Conservation (phyloP, 148 eudicot species). For the Fagopyrum homotropicum region DNA sequence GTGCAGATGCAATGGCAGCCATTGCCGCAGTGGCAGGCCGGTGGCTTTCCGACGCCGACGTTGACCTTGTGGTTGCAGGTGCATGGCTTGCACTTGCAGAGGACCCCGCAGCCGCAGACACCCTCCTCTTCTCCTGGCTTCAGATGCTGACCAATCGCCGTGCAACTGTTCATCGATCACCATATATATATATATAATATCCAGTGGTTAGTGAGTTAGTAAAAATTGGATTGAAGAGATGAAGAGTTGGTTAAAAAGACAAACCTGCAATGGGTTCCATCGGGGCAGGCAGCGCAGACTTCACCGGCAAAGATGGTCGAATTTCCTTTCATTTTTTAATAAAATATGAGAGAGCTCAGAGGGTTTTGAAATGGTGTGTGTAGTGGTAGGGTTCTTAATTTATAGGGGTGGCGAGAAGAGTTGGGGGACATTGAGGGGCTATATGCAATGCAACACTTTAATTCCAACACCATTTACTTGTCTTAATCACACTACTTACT, state of each 20-base stretch:
- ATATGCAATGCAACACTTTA: no score
- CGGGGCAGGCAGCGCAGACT: conserved; percentile 2
- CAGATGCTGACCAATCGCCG: neutral
- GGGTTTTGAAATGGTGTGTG: no score
- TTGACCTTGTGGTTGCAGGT: neutral
- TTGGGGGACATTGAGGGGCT: no score
- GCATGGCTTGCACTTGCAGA: conserved; percentile 1
- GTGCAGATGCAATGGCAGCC: conserved; percentile 8
- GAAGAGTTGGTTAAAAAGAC: neutral
- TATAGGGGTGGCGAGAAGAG: neutral
- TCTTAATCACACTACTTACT: no score
- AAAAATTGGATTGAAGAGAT: neutral
- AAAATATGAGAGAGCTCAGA: neutral
- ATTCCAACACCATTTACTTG: no score
- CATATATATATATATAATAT: neutral
- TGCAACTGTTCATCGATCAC: neutral
- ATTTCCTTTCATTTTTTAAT: neutral
- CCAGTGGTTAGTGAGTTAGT: neutral
- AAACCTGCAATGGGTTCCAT: conserved; percentile 7
- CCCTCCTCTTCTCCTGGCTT: neutral
- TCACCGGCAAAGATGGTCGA: neutral
- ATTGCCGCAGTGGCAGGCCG: neutral
- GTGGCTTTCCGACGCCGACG: conserved; percentile 1
- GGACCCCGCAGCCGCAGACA: neutral
- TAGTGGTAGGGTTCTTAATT: neutral